Evolutionary conservation across 352 stramenopile species (phyloP).

Genomic region (Globisporangium iwayamae): DNA sequence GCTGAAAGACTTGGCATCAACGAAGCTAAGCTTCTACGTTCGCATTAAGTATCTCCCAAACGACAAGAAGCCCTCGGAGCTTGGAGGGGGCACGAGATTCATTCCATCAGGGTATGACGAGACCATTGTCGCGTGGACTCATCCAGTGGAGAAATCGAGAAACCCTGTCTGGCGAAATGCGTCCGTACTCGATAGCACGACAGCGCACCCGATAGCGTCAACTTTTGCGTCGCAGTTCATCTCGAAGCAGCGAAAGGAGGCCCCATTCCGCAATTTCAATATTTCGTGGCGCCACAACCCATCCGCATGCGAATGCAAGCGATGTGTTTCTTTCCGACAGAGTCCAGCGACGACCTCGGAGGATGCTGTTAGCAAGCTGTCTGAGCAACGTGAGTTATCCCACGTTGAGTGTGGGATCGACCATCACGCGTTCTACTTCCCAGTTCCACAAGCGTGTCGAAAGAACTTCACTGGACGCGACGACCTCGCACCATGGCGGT

Average conservation of each 20-base stretch:
- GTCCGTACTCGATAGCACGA: conserved; percentile 4
- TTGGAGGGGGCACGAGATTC: conserved; percentile 47
- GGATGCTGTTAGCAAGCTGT: background rate
- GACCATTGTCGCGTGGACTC: conserved; percentile 68
- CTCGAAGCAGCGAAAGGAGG: conserved; percentile 56
- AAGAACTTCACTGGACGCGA: conserved; percentile 77
- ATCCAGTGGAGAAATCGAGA: conserved; percentile 65
- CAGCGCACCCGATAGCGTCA: conserved; percentile 17
- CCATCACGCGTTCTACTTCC: conserved; percentile 83
- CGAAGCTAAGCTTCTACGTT: conserved; percentile 68
- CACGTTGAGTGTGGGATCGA: conserved; percentile 51
- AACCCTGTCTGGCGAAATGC: conserved; percentile 28
- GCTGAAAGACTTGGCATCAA: conserved; percentile 55
- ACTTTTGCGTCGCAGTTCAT: conserved; percentile 22
- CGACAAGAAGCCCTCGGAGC: conserved; percentile 47
- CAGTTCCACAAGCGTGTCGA: conserved; percentile 64
- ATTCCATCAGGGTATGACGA: conserved; percentile 65
- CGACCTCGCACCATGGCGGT: conserved; percentile 71
- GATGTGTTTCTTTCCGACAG: conserved; percentile 34
- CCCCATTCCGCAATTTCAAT: conserved; percentile 75
- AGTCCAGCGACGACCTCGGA: conserved; percentile 3
- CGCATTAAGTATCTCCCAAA: conserved; percentile 80
- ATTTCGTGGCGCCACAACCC: conserved; percentile 71
- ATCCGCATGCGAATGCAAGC: conserved; percentile 42
- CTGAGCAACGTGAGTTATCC: background rate